These are phyloP conservation scores for Entomortierella parvispora DNA, from an alignment of 192 early-diverging fungal genomes.

Conservation along the genomic window DNA sequence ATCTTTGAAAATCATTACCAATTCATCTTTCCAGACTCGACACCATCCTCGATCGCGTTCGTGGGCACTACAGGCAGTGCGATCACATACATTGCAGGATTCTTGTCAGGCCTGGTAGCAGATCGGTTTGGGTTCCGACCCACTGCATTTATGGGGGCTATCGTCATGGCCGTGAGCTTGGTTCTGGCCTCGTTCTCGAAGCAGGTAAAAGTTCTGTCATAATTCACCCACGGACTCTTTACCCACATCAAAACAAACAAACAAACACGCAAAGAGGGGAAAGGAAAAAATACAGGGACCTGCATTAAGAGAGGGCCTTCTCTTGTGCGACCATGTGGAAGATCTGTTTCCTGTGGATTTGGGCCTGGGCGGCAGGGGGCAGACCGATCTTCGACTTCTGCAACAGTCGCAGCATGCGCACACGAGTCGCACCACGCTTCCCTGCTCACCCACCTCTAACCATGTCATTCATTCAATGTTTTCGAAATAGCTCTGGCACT, in stretches of 20 bases:
- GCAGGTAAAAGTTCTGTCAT: conserved; percentile 16
- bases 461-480: no score
- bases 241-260: neutral
- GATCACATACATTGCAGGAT: conserved; percentile 44
- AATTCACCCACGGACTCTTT: neutral
- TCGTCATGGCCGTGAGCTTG: conserved; percentile 50
- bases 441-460: no score
- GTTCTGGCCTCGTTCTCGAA: conserved; percentile 58
- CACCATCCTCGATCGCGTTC: conserved; percentile 35
- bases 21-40: conserved; percentile 19
- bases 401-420: no score
- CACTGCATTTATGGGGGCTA: conserved; percentile 57
- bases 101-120: conserved; percentile 30
- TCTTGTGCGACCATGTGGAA: no score
- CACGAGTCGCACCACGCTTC: no score
- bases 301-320: no score
- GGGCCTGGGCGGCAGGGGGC: no score
- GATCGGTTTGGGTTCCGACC: conserved; percentile 61
- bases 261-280: neutral
- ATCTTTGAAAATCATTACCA: conserved; percentile 42
- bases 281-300: no score
- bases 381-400: no score
- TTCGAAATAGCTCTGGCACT: conserved; percentile 66
- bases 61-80: conserved; percentile 39
- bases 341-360: no score